These are phyloP conservation scores for Trichophyton benhamiae DNA, from an alignment of 2,329 filamentous ascomycete species.

Conservation along the genomic window DNA sequence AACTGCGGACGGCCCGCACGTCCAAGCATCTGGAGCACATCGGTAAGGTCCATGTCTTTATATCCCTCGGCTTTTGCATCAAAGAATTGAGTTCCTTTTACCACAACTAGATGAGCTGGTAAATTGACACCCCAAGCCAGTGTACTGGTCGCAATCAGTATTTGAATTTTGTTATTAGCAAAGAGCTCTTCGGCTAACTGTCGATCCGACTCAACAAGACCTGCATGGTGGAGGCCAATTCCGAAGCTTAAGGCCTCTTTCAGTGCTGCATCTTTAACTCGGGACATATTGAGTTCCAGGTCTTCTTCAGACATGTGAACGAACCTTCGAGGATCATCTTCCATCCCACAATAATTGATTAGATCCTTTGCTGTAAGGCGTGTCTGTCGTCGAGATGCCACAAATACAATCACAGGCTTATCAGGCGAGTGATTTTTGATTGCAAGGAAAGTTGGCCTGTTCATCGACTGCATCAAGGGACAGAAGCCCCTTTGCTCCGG, in stretches of 20 bases:
- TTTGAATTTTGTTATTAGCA: slow-evolving; percentile 94
- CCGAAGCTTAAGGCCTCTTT: slow-evolving; percentile 94
- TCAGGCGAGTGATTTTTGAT: slow-evolving; percentile 94
- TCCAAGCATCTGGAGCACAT: slow-evolving; percentile 95
- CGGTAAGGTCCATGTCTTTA: slow-evolving; percentile 96
- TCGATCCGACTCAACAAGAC: slow-evolving; percentile 86
- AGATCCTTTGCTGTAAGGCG: slow-evolving; percentile 88
- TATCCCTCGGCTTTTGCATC: slow-evolving; percentile 97
- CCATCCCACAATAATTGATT: slow-evolving; percentile 96
- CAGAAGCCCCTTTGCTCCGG: slow-evolving; percentile 92
- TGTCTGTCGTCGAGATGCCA: slow-evolving; percentile 88
- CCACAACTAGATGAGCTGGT: slow-evolving; percentile 89
- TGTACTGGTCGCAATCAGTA: slow-evolving; percentile 88
- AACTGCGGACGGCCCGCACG: slow-evolving; percentile 93
- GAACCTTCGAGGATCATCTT: slow-evolving; percentile 90
- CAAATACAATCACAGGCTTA: slow-evolving; percentile 97
- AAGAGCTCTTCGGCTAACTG: slow-evolving; percentile 90
- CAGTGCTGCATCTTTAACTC: slow-evolving; percentile 86
- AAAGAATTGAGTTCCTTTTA: slow-evolving; percentile 96
- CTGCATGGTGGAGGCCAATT: slow-evolving; percentile 92
- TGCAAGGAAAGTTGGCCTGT: slow-evolving; percentile 86
- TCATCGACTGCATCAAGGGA: slow-evolving; percentile 98
- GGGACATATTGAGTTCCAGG: slow-evolving; percentile 68
- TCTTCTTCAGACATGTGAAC: slow-evolving; percentile 92
- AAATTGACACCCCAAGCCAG: slow-evolving; percentile 97